A percentile compares a stretch with the other conserved stretches of the same genome.
Evolutionary conservation across 2,329 filamentous ascomycete genomes (phyloP).

Genomic region (Dryadomyces sulphureus): DNA sequence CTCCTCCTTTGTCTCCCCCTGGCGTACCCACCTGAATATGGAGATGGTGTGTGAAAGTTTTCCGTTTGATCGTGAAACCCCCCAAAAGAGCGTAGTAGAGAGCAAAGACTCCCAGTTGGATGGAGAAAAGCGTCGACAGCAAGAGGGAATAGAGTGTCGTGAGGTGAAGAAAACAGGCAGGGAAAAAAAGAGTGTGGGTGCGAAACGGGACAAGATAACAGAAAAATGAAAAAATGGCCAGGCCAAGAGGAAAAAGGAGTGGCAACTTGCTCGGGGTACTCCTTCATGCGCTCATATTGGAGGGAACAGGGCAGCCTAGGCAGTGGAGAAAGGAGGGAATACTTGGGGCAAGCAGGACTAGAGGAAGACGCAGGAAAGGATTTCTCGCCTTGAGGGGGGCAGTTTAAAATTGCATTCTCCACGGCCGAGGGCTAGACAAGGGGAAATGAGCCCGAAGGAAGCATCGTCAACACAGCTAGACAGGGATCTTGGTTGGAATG

Average conservation of each 20-base stretch:
- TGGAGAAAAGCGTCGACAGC: conserved; percentile 16
- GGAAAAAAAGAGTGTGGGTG: conserved; percentile 1
- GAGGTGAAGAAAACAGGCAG: conserved; percentile 3
- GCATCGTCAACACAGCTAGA: background rate
- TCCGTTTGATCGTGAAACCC: conserved; percentile 11
- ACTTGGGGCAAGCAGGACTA: background rate
- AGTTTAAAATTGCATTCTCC: conserved; percentile 7
- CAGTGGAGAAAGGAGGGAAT: background rate
- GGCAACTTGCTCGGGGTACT: background rate
- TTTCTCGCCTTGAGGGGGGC: background rate
- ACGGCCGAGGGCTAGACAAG: conserved; percentile 1
- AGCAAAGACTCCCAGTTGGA: conserved; percentile 38
- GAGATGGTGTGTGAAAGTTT: background rate
- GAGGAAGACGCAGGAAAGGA: background rate
- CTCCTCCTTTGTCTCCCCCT: background rate
- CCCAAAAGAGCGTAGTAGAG: conserved; percentile 43
- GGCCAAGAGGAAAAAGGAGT: background rate
- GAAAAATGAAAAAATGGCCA: conserved; percentile 8
- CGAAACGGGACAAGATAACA: conserved; percentile 10
- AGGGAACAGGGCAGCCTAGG: background rate
- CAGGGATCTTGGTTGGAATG: background rate
- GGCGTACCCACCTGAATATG: background rate
- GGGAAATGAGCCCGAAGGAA: conserved; percentile 4
- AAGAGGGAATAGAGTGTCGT: conserved; percentile 8
- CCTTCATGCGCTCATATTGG: background rate